A percentile compares a stretch with the other conserved stretches of the same genome.
Conservation (phyloP, 768 basidiomycete species). For the Trametes elegans region DNA sequence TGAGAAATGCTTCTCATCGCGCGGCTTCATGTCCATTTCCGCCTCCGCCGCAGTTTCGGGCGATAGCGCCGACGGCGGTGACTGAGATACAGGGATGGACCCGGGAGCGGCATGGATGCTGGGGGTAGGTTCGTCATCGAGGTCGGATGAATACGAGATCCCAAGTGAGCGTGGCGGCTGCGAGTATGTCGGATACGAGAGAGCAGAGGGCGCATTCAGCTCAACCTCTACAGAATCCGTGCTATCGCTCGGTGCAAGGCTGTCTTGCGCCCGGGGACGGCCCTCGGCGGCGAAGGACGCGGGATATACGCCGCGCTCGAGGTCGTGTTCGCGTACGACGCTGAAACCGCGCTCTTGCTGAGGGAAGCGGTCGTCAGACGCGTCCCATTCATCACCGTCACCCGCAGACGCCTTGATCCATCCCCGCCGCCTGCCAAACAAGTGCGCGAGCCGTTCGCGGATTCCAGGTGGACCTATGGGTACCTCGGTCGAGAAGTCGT, state of each 20-base stretch:
- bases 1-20: conserved; percentile 19
- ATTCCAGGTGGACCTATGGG: conserved; percentile 27
- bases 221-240: conserved; percentile 22
- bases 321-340: conserved; percentile 7
- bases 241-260: conserved; percentile 3
- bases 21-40: neutral
- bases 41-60: neutral
- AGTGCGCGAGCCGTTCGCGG: conserved; percentile 26
- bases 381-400: conserved; percentile 42
- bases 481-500: conserved; percentile 19
- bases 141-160: neutral
- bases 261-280: neutral
- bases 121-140: neutral
- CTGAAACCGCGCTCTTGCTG: conserved; percentile 5
- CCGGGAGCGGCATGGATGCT: neutral
- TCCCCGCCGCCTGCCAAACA: conserved; percentile 36
- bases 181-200: neutral
- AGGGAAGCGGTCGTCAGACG: conserved; percentile 21
- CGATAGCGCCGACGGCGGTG: conserved; percentile 16
- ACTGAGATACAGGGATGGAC: conserved; percentile 12
- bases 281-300: conserved; percentile 17
- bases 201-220: conserved; percentile 14
- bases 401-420: conserved; percentile 50
- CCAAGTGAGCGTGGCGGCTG: neutral
- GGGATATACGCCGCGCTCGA: conserved; percentile 3